Percentiles rank a stretch among this genome's conserved stretches.
phyloP scores from a whole-genome alignment of 306 rosid species.

The Fagus sylvatica region DNA sequence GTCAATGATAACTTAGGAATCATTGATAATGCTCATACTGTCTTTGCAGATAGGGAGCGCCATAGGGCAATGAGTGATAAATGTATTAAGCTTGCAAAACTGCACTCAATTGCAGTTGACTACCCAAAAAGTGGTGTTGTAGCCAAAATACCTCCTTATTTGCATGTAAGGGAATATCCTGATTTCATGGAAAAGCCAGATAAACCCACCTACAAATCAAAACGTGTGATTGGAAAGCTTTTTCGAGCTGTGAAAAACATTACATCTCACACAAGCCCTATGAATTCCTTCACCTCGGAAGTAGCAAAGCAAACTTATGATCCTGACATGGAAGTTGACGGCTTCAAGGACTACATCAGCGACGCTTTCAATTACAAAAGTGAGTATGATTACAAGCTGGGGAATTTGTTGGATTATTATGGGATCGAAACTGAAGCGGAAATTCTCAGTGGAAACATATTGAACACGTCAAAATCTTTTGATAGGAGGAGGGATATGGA shows the following conservation, averaged over 20 bases:
- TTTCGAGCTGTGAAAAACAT: conserved; percentile 37
- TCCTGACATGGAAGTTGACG: conserved; percentile 54
- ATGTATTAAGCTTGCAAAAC: conserved; percentile 34
- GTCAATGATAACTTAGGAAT: conserved; percentile 68
- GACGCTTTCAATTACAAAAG: conserved; percentile 62
- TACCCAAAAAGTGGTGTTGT: conserved; percentile 39
- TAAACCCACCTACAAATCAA: conserved; percentile 27
- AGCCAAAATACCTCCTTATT: conserved; percentile 23
- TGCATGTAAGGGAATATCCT: conserved; percentile 19
- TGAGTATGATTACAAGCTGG: conserved; percentile 61
- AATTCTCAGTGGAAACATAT: conserved; percentile 59
- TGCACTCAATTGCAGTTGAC: conserved; percentile 45
- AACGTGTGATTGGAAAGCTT: conserved; percentile 40
- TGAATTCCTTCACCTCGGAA: conserved; percentile 29
- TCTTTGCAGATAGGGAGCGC: conserved; percentile 29
- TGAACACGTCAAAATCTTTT: conserved; percentile 54
- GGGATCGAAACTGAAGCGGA: conserved; percentile 79
- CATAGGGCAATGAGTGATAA: conserved; percentile 26
- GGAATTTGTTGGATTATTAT: conserved; percentile 65
- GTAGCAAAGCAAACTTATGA: conserved; percentile 31
- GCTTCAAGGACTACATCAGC: conserved; percentile 58
- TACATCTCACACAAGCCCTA: background rate
- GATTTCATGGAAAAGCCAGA: conserved; percentile 53
- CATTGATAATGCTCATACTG: conserved; percentile 60
- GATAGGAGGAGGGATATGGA: conserved; percentile 54